Base-by-base conservation (phyloP, 2,329 filamentous ascomycete species). In the Colletotrichum cuscutae region DNA sequence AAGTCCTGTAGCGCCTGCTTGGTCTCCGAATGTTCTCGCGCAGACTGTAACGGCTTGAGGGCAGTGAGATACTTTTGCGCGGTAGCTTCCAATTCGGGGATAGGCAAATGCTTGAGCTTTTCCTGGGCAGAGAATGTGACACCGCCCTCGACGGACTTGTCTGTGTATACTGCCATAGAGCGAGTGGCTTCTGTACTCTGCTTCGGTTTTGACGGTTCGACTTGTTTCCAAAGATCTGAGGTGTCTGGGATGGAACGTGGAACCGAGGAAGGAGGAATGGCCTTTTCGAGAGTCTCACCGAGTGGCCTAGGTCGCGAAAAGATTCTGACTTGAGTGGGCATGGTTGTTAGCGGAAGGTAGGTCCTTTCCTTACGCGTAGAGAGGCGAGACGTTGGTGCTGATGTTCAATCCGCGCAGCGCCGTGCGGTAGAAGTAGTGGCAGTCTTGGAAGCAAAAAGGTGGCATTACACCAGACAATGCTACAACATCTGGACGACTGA, bases 101-200 rank as follows among this genome's bases (percentile, higher is more conserved):
- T 98, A 8, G 97, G 97, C 52, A 99, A 87, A 81, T 97, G 98
- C 1, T 95, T 95, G 8, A 99, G 88, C 76, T 91, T 93, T 76
- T 98, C 95, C 81, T 99, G 96, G 71, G 92, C 89, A 37, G 95
- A 93, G 83, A 97, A 99, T 0, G 97, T 98, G 80, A 97, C 91
- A 65, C 95, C 92, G 6, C 90, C 93, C 77, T 89, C 88, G 69
- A 87, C 88, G 69, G 86, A 82, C 78, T 89, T 82, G 68, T 90
- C 86, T 65, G 86, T 79, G 68, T 85, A 86, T 9, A 85, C 83
- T 59, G 89, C 86, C 84, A 90, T 91, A 56, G 88, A 89, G 26
- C 76, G 53, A 52, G 49, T 54, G 64, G 71, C 26, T 11, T 62
- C 46, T 24, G 26, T 66, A 28, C 28, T 61, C 49, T 56, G 46